These are phyloP conservation scores for Fusarium buxicola DNA, from an alignment of 2,329 filamentous ascomycete species.

Conservation along the genomic window DNA sequence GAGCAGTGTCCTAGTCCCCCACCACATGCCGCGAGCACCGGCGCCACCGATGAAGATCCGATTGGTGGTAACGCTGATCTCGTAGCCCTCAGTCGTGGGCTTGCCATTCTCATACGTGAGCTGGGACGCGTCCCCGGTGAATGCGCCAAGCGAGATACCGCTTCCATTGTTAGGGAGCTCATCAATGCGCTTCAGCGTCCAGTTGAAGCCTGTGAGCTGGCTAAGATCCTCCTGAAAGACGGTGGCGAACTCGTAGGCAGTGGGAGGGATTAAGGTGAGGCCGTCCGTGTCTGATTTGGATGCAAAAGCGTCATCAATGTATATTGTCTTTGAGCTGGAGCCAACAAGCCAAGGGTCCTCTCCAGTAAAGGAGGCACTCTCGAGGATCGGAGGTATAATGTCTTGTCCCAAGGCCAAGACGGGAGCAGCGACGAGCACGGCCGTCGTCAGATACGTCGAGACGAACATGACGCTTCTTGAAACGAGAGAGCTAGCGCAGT, in stretches of 20 bases:
- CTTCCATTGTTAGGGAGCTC: background rate
- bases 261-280: slow-evolving; percentile 6
- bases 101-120: slow-evolving; percentile 13
- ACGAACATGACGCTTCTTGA: background rate
- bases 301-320: background rate
- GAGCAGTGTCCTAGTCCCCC: slow-evolving; percentile 22
- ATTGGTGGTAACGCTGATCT: slow-evolving; percentile 10
- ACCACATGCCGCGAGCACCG: slow-evolving; percentile 28
- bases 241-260: slow-evolving; percentile 11
- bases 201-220: slow-evolving; percentile 10
- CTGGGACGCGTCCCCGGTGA: slow-evolving; percentile 7
- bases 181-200: slow-evolving; percentile 6
- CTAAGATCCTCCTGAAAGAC: slow-evolving; percentile 16
- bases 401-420: slow-evolving; percentile 3
- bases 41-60: slow-evolving; percentile 18
- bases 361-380: background rate
- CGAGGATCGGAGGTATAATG: slow-evolving; percentile 6
- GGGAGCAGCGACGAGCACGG: background rate
- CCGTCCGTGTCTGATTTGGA: background rate
- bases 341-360: slow-evolving; percentile 7
- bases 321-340: slow-evolving; percentile 3
- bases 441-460: background rate
- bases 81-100: slow-evolving; percentile 16
- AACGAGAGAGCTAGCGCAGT: background rate
- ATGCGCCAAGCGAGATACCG: slow-evolving; percentile 7